Conservation (phyloP, 2,329 filamentous ascomycete genomes). For the Bimuria novae-zelandiae region DNA sequence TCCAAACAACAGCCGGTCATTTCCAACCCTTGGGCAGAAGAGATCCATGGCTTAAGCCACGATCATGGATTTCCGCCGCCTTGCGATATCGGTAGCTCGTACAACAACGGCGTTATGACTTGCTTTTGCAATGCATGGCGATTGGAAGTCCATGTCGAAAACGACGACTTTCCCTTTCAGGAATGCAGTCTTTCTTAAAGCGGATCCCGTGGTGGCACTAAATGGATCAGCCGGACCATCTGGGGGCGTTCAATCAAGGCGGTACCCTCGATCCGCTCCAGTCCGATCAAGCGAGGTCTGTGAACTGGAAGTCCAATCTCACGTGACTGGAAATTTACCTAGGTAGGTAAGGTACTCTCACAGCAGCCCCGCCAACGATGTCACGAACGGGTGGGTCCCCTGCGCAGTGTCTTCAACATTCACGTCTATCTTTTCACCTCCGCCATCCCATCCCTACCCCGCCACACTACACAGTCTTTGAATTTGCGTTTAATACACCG, state of each 20-base stretch:
- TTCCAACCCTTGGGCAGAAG: not conserved
- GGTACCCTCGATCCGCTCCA: not conserved
- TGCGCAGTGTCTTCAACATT: not conserved
- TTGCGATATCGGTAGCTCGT: not conserved
- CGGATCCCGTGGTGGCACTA: not conserved
- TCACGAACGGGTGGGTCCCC: constrained; percentile 2
- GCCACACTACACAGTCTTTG: not conserved
- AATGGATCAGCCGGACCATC: too few species aligned
- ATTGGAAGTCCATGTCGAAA: not conserved
- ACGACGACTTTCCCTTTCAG: not conserved
- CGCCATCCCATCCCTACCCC: not conserved
- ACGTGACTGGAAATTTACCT: not conserved
- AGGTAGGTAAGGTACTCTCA: not conserved
- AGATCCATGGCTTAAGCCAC: constrained; percentile 5
- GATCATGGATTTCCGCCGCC: not conserved
- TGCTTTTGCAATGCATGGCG: not conserved
- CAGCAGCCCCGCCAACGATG: not conserved
- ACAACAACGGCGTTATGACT: not conserved
- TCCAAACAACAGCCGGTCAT: too few species aligned
- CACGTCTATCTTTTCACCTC: not conserved
- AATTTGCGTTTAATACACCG: not conserved
- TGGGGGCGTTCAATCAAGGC: not conserved
- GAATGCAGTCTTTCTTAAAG: not conserved
- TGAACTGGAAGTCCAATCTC: not conserved
- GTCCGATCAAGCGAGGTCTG: not conserved